Percentiles rank a stretch among this genome's conserved stretches.
Conservation (phyloP, 805 yeast genomes). For the Saccharomyces jurei region DNA sequence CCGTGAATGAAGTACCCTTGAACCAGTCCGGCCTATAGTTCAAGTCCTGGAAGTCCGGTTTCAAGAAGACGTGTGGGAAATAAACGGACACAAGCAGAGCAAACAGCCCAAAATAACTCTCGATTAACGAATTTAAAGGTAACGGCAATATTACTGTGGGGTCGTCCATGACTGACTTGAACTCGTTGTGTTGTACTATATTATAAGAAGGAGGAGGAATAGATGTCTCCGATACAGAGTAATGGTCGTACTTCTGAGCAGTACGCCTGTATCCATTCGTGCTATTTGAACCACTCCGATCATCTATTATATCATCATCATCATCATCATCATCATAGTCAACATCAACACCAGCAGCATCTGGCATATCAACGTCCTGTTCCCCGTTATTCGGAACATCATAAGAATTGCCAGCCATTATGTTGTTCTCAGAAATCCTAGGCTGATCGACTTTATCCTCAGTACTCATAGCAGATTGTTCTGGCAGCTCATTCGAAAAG, state of each 20-base stretch:
- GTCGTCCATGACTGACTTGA: constrained; percentile 10
- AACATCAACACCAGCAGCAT: background rate
- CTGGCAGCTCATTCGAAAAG: constrained; percentile 21
- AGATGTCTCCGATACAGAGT: background rate
- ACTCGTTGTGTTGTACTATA: constrained; percentile 1
- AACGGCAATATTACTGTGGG: constrained; percentile 23
- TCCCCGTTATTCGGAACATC: background rate
- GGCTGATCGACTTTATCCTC: background rate
- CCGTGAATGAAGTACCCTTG: constrained; percentile 10
- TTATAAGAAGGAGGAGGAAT: constrained; percentile 4
- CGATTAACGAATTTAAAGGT: constrained; percentile 19
- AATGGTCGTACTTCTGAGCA: background rate
- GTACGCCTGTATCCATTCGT: background rate
- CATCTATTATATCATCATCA: background rate
- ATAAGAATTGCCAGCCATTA: background rate
- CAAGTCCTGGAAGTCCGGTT: constrained; percentile 21
- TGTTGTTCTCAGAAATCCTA: constrained; percentile 3
- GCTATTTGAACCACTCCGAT: background rate
- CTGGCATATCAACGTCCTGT: constrained; percentile 2
- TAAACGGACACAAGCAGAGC: constrained; percentile 18
- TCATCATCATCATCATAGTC: background rate
- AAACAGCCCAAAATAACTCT: constrained; percentile 25
- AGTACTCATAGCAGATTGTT: background rate
- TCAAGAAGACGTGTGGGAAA: constrained; percentile 18
- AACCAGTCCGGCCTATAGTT: constrained; percentile 21